A percentile compares a stretch with the other conserved stretches of the same genome.
These are phyloP conservation scores for Boletus reticulatus DNA, from an alignment of 768 basidiomycete species.

Conservation along the genomic window DNA sequence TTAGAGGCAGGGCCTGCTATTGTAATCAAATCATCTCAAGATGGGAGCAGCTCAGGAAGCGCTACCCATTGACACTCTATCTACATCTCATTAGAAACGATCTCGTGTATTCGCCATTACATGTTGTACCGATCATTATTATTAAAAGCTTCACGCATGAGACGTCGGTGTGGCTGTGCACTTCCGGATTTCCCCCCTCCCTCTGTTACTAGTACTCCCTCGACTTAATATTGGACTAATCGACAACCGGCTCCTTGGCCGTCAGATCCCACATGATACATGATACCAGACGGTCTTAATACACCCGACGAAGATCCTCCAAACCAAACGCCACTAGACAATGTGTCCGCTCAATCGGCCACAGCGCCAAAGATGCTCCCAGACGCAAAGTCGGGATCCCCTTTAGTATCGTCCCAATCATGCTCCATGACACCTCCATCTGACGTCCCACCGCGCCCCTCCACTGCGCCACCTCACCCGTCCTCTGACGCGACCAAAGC, in stretches of 20 bases:
- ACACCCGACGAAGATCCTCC: conserved; percentile 8
- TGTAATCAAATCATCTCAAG: conserved; percentile 36
- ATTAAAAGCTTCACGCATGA: not conserved
- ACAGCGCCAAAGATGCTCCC: conserved; percentile 8
- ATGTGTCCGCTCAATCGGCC: conserved; percentile 18
- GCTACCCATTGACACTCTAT: conserved; percentile 12
- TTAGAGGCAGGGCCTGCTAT: conserved; percentile 72
- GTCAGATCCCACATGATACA: conserved; percentile 27
- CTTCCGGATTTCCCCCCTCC: too few species aligned
- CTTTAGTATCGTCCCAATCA: not conserved
- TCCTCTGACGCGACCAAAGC: conserved; percentile 11
- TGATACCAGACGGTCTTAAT: conserved; percentile 23
- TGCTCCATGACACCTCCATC: conserved; percentile 11
- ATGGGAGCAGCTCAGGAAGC: conserved; percentile 26
- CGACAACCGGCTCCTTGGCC: not conserved
- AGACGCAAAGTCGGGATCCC: conserved; percentile 3
- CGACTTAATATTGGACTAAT: not conserved
- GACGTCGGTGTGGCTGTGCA: not conserved
- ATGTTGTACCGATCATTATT: conserved; percentile 12
- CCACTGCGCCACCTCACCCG: conserved; percentile 27
- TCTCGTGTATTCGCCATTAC: conserved; percentile 13
- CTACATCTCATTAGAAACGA: conserved; percentile 7
- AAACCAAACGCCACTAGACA: conserved; percentile 10
- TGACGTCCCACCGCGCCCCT: conserved; percentile 23
- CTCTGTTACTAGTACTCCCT: not conserved